Conservation (phyloP, 2,329 filamentous ascomycete genomes). For the Zymoseptoria tritici region DNA sequence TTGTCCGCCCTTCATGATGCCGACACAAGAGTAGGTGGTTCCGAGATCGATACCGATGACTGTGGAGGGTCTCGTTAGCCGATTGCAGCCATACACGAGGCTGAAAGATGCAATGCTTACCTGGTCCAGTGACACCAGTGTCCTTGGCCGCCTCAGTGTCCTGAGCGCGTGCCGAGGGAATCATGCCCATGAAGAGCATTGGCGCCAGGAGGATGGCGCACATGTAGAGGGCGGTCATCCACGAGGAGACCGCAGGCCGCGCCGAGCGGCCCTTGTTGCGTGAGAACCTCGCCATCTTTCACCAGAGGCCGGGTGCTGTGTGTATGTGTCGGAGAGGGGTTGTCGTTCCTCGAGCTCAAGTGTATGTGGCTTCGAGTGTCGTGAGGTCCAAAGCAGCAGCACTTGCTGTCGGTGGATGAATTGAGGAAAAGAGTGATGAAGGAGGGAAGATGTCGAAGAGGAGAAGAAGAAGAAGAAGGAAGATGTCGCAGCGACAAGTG, state of each 20-base stretch:
- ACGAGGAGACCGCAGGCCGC: constrained; percentile 36
- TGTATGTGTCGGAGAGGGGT: constrained; percentile 3
- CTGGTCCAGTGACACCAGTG: constrained; percentile 63
- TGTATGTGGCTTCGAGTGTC: background rate
- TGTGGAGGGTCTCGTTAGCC: constrained; percentile 20
- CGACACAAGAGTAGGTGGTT: constrained; percentile 80
- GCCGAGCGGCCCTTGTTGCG: constrained; percentile 24
- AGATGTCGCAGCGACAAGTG: background rate
- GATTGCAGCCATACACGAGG: background rate
- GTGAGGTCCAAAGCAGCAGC: background rate
- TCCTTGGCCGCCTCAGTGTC: constrained; percentile 62
- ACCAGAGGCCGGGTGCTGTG: constrained; percentile 20
- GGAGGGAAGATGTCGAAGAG: background rate
- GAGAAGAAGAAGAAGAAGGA: background rate
- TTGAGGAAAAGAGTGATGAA: background rate
- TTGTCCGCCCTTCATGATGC: constrained; percentile 93
- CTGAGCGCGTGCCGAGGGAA: constrained; percentile 52
- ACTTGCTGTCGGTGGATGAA: background rate
- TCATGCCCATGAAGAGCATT: constrained; percentile 69
- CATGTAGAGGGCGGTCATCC: constrained; percentile 85
- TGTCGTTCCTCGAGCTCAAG: background rate
- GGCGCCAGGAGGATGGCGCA: constrained; percentile 79
- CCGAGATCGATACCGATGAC: constrained; percentile 95
- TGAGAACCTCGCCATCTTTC: constrained; percentile 30
- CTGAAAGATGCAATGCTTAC: constrained; percentile 30